phyloP scores from a whole-genome alignment of 2,329 filamentous ascomycete genomes.

The Fusarium sublunatum region DNA sequence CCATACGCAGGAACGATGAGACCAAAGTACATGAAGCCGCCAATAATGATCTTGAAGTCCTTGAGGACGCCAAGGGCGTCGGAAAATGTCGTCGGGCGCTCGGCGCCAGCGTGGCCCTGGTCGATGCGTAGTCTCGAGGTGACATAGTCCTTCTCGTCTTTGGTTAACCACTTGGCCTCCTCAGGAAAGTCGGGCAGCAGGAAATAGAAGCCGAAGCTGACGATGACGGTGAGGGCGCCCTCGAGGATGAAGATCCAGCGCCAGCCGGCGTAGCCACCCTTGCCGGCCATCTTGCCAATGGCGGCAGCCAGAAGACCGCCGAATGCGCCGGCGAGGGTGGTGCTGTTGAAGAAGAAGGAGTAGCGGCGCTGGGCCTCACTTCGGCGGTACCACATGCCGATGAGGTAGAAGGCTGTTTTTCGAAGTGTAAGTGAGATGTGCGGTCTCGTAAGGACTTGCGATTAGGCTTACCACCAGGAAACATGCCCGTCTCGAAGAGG shows the following conservation, averaged over 20 bases:
- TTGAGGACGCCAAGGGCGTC: constrained; percentile 74
- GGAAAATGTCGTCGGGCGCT: constrained; percentile 67
- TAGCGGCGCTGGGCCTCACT: constrained; percentile 91
- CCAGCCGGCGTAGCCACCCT: constrained; percentile 78
- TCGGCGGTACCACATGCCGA: constrained; percentile 91
- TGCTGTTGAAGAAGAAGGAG: constrained; percentile 91
- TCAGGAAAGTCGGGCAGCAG: constrained; percentile 80
- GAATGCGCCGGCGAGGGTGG: constrained; percentile 83
- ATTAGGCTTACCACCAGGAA: constrained; percentile 55
- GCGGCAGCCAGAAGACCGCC: constrained; percentile 86
- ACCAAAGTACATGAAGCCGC: constrained; percentile 84
- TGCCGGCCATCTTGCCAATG: constrained; percentile 86
- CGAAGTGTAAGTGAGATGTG: constrained; percentile 54
- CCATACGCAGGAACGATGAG: constrained; percentile 81
- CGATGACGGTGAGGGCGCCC: constrained; percentile 70
- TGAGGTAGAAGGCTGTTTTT: constrained; percentile 69
- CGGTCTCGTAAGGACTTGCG: background rate
- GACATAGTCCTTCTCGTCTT: constrained; percentile 76
- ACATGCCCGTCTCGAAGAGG: constrained; percentile 79
- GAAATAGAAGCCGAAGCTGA: constrained; percentile 74
- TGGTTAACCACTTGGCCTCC: constrained; percentile 75
- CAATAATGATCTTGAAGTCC: constrained; percentile 79
- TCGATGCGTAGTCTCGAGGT: constrained; percentile 74
- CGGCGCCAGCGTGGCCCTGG: constrained; percentile 73
- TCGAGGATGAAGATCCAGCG: constrained; percentile 87